Percentiles rank a stretch among this genome's conserved stretches.
phyloP scores from a whole-genome alignment of 176 grass and related monocot species.

The Aegilops bicornis region DNA sequence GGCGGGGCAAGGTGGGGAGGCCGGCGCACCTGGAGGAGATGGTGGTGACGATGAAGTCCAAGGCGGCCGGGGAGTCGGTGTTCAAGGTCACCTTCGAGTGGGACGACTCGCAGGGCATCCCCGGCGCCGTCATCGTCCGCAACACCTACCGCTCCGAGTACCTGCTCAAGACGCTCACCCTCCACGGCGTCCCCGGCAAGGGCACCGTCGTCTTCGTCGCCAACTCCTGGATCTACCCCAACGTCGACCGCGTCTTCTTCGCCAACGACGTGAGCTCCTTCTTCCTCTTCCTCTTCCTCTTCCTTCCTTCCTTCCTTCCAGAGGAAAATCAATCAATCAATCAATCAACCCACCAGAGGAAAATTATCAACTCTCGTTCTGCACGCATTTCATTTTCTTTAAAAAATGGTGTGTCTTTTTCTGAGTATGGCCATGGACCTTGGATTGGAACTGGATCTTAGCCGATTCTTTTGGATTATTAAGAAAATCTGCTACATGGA shows the following conservation, averaged over 20 bases:
- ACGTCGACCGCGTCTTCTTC: constrained; percentile 73
- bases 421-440: too few species aligned
- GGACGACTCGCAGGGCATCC: constrained; percentile 67
- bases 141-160: constrained; percentile 61
- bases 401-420: too few species aligned
- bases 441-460: background rate
- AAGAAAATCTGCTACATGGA: background rate
- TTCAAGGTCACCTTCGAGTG: constrained; percentile 68
- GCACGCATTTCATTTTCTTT: background rate
- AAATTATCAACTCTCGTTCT: background rate
- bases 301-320: too few species aligned
- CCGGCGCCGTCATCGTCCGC: constrained; percentile 71
- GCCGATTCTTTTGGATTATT: background rate
- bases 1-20: constrained; percentile 50
- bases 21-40: constrained; percentile 56
- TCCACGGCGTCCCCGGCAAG: constrained; percentile 66
- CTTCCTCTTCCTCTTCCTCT: background rate
- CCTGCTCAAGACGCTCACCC: constrained; percentile 67
- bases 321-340: too few species aligned
- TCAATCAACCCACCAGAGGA: too few species aligned
- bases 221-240: constrained; percentile 83
- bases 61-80: constrained; percentile 41
- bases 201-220: constrained; percentile 71
- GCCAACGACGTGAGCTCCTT: constrained; percentile 61
- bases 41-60: constrained; percentile 37